Evolutionary conservation across 108 stramenopile species (phyloP), one percentile per base, ranked within the genome.

Genomic region (Stephanodiscus triporus): DNA sequence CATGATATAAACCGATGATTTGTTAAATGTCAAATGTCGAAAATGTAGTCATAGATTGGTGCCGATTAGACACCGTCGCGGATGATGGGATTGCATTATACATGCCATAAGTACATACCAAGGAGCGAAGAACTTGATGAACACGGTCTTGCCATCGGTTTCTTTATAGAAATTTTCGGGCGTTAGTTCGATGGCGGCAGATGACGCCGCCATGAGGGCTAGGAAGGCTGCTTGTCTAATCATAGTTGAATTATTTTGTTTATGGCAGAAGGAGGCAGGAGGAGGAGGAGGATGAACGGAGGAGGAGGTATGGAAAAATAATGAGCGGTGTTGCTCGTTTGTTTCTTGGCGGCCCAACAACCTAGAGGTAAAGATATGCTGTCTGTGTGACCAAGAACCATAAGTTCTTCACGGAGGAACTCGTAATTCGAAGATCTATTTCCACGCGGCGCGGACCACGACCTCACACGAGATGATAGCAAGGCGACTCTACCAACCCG

Each of bases 61-160:
- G 19, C 19, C 48, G 19, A 6, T 6, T 49, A 49, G 48, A n/a
- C 51, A 53, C 1, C 51, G 51, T 1, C 23, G 19, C 51, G 20
- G n/a, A n/a, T 56, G 10, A 29, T 20, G 16, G 68, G 37, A 29
- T 76, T 38, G 13, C n/a, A 22, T 66, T 7, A 17, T 16, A 17
- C 20, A 6, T 17, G 45, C 19, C 81, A 49, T n/a, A n/a, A n/a
- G n/a, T n/a, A n/a, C n/a, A n/a, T 57, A 77, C 83, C 92, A 90
- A 55, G 94, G 94, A 7, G 91, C 94, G 49, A 85, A 91, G 68
- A 92, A 91, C 50, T 92, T 92, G 60, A 95, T 17, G 68, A 95
- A 95, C 24, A 95, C 86, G 14, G 88, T 89, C 81, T 95, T 95
- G 2, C 83, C 90, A 30, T 74, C 85, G 9, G 87, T 89, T 40